These are phyloP conservation scores for Botrytis tulipae DNA, from an alignment of 2,329 filamentous ascomycete species.

Conservation along the genomic window DNA sequence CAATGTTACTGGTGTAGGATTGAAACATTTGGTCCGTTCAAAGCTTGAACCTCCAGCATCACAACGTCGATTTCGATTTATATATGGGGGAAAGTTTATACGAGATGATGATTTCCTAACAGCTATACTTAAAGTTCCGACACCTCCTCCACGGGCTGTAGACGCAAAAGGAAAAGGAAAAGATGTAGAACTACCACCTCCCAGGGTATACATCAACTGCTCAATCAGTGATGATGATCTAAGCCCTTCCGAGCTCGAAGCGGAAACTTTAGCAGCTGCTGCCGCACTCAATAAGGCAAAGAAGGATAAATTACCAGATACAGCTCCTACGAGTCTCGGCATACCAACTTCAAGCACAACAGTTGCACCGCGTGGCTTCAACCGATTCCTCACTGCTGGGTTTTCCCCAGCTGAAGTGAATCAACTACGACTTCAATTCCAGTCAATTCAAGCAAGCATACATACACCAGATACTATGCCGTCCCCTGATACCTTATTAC, in stretches of 20 bases:
- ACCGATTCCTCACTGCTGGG: slow-evolving; percentile 75
- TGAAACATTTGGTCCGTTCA: slow-evolving; percentile 79
- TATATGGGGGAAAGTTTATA: slow-evolving; percentile 84
- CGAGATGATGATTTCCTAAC: slow-evolving; percentile 69
- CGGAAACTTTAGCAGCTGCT: slow-evolving; percentile 52
- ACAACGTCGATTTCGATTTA: slow-evolving; percentile 76
- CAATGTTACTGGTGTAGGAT: slow-evolving; percentile 68
- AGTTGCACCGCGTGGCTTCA: slow-evolving; percentile 74
- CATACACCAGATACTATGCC: slow-evolving; percentile 91
- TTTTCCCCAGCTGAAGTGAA: slow-evolving; percentile 83
- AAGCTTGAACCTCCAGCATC: slow-evolving; percentile 63
- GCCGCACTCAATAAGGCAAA: slow-evolving; percentile 26
- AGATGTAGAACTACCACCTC: slow-evolving; percentile 47
- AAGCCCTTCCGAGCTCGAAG: slow-evolving; percentile 63
- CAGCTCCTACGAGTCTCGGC: slow-evolving; percentile 22
- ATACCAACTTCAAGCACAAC: slow-evolving; percentile 40
- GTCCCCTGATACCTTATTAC: slow-evolving; percentile 68
- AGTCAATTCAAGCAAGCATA: slow-evolving; percentile 75
- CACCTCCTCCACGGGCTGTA: slow-evolving; percentile 46
- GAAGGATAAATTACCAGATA: slow-evolving; percentile 20
- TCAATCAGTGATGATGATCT: slow-evolving; percentile 80
- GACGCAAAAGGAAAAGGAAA: slow-evolving; percentile 61
- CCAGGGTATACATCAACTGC: slow-evolving; percentile 85
- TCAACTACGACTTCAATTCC: slow-evolving; percentile 82
- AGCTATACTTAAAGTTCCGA: slow-evolving; percentile 62